These are phyloP conservation scores for Arthrocladium fulminans DNA, from an alignment of 2,329 filamentous ascomycete species.

Conservation along the genomic window DNA sequence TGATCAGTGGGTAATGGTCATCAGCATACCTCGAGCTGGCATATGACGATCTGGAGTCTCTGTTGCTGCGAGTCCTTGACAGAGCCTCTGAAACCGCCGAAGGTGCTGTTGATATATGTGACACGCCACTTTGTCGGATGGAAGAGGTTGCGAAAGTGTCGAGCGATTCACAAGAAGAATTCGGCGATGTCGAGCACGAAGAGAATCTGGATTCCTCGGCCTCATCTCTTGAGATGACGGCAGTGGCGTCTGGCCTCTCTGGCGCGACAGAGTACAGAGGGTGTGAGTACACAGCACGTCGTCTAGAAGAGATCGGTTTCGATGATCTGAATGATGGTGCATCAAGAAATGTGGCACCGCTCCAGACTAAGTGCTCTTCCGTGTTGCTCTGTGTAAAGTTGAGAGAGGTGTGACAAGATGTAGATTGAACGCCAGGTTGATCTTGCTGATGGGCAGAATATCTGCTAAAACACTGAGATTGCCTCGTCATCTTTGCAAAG, in stretches of 20 bases:
- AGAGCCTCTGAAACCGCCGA: not conserved
- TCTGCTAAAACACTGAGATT: not conserved
- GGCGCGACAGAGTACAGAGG: not conserved
- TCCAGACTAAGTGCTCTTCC: not conserved
- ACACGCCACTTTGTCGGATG: not conserved
- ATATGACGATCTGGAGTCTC: conserved; percentile 1
- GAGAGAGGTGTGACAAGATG: not conserved
- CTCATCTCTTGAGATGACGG: not conserved
- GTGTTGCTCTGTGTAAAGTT: not conserved
- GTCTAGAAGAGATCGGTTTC: not conserved
- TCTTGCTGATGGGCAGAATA: not conserved
- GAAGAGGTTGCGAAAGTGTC: not conserved
- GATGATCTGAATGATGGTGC: not conserved
- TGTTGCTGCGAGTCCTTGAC: not conserved
- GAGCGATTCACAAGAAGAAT: conserved; percentile 6
- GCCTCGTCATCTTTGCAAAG: not conserved
- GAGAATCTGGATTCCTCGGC: conserved; percentile 7
- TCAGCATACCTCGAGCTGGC: conserved; percentile 15
- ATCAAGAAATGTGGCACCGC: not conserved
- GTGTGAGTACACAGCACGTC: conserved; percentile 1
- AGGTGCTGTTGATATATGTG: not conserved
- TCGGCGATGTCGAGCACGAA: conserved; percentile 6
- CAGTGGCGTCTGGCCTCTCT: not conserved
- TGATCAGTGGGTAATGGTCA: conserved; percentile 22
- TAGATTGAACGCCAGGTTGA: not conserved